These are phyloP conservation scores for Tylopilus sp. DNA, from an alignment of 768 basidiomycete genomes.

Conservation along the genomic window DNA sequence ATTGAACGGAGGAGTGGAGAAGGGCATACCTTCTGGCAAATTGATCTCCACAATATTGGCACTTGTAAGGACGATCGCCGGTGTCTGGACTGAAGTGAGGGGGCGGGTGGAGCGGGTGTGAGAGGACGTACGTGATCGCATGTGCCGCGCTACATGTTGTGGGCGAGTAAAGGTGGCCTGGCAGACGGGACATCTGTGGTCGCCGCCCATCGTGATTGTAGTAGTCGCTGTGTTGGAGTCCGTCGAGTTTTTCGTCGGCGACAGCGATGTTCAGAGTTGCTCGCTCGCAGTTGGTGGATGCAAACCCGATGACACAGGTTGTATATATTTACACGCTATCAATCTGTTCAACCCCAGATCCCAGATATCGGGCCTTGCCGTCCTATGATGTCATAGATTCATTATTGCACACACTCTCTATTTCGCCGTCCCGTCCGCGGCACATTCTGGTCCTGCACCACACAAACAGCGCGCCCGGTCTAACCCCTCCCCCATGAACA, in stretches of 20 bases:
- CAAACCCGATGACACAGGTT: constrained; percentile 34
- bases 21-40: constrained; percentile 71
- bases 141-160: constrained; percentile 86
- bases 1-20: constrained; percentile 6
- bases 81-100: constrained; percentile 52
- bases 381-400: constrained; percentile 29
- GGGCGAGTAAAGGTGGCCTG: constrained; percentile 85
- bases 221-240: constrained; percentile 1
- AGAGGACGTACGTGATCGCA: constrained; percentile 77
- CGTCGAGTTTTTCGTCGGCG: neutral
- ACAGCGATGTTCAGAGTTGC: constrained; percentile 17
- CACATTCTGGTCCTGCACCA: too few species aligned
- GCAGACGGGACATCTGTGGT: constrained; percentile 86
- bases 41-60: constrained; percentile 84
- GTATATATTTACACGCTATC: constrained; percentile 37
- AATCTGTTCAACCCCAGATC: constrained; percentile 31
- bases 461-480: too few species aligned
- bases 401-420: neutral
- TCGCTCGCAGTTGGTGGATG: constrained; percentile 23
- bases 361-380: constrained; percentile 31
- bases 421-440: neutral
- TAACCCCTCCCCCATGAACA: neutral
- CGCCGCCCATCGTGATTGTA: constrained; percentile 57
- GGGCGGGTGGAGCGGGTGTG: constrained; percentile 20
- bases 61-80: constrained; percentile 87